A percentile compares a stretch with the other conserved stretches of the same genome.
These are phyloP conservation scores for Brachypodium distachyon DNA, from an alignment of 202 grass and related monocot species.

Conservation along the genomic window DNA sequence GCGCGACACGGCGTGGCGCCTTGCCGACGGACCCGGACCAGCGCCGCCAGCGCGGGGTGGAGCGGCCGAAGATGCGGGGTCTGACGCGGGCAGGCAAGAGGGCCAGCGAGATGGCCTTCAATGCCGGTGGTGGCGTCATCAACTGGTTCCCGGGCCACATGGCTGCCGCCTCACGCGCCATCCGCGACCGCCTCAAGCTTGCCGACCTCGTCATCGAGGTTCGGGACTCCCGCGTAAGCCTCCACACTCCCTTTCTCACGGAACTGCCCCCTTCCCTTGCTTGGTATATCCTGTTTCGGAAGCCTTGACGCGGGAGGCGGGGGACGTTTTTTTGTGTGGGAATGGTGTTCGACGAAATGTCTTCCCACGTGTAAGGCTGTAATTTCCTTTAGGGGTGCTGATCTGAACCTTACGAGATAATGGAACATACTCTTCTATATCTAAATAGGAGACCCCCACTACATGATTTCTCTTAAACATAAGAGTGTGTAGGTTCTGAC, in stretches of 20 bases:
- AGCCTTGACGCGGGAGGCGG: no score
- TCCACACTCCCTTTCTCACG: no score
- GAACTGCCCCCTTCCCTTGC: not conserved
- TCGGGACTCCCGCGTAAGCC: slow-evolving; percentile 79
- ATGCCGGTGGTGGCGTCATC: slow-evolving; percentile 48
- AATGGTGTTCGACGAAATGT: slow-evolving; percentile 19
- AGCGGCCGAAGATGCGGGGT: slow-evolving; percentile 25
- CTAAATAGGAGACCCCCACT: no score
- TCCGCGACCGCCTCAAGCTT: slow-evolving; percentile 84
- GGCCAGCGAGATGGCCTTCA: slow-evolving; percentile 81
- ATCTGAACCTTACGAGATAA: not conserved
- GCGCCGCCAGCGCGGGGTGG: not conserved
- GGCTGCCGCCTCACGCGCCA: slow-evolving; percentile 79
- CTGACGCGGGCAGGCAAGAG: slow-evolving; percentile 43
- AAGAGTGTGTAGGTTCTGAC: not conserved
- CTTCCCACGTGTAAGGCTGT: not conserved
- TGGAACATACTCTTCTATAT: not conserved
- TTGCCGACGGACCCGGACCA: not conserved
- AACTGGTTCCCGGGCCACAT: slow-evolving; percentile 99
- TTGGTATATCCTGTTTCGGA: not conserved
- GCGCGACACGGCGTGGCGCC: not conserved
- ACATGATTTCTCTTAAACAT: no score
- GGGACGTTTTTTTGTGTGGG: not conserved
- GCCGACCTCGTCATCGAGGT: slow-evolving; percentile 93
- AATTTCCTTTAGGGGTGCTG: no score